Percentiles rank a stretch among this genome's conserved stretches.
Evolutionary conservation across 176 grass and related monocot species (phyloP).

Genomic region (Oropetium thomaeum): DNA sequence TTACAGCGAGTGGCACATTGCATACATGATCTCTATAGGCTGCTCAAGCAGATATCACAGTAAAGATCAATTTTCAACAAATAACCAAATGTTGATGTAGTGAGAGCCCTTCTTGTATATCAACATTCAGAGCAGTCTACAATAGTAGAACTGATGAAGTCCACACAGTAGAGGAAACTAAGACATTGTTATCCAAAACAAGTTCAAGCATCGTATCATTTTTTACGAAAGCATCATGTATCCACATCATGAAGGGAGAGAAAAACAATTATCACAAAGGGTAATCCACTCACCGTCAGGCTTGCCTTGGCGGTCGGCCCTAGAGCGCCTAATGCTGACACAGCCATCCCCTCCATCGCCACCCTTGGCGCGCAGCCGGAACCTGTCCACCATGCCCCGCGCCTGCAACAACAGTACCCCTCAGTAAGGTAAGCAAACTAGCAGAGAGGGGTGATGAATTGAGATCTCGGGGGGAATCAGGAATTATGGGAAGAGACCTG

Average conservation of each 20-base stretch:
- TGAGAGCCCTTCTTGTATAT: not conserved
- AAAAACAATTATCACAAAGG: not conserved
- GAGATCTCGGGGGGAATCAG: not conserved
- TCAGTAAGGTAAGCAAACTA: not conserved
- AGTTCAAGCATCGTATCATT: not conserved
- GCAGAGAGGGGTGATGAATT: too few relatives aligned
- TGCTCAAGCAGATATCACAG: not conserved
- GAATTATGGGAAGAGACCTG: not conserved
- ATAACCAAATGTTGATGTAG: not conserved
- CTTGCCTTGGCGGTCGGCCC: conserved; percentile 40
- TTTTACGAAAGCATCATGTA: not conserved
- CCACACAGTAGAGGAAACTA: not conserved
- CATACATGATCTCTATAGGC: not conserved
- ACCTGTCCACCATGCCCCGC: conserved; percentile 66
- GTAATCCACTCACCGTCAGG: conserved; percentile 45
- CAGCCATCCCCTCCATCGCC: conserved; percentile 68
- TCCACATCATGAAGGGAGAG: not conserved
- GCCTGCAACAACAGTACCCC: conserved; percentile 27
- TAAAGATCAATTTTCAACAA: not conserved
- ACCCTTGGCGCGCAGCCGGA: conserved; percentile 60
- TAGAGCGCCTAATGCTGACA: conserved; percentile 50
- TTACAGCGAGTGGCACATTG: not conserved
- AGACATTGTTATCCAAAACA: not conserved
- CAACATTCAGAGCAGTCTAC: not conserved
- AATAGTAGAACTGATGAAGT: not conserved